Base-by-base conservation (phyloP, 768 basidiomycete genomes). In the Artomyces pyxidatus region DNA sequence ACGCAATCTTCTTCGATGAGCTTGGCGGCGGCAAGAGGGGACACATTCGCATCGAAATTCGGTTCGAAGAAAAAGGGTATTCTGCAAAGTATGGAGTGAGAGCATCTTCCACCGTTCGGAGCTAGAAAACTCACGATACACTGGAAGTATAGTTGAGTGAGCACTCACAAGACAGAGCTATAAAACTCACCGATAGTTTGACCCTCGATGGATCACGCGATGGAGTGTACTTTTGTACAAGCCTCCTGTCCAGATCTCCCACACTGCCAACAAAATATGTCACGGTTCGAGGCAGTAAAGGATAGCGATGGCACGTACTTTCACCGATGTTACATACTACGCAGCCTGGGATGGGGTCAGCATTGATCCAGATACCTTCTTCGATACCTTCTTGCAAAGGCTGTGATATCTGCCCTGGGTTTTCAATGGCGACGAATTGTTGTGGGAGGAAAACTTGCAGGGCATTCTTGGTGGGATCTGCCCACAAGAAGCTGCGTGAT, bases 41-140 rank as follows among this genome's bases (percentile, higher is more conserved):
- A 65, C 41, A 96, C 68, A 2, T 69, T 49, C 0, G 91, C 86
- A 51, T 81, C 70, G 58, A 89, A 91, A 49, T 88, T 89, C 0
- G 93, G 92, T 63, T 95, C 93, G 54, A 88, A 95, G 73, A 96
- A 96, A 68, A 95, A 95, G 0, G 93, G 93, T 17, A 94, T 75
- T 8, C 88, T 90, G 49, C 6, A 40, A 22, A 37, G 26, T 16
- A 16, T 45, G 3, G 7, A 12, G 38, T 21, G 35, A 35, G 11
- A 38, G 54, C n/a, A 59, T 29, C 27, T 45, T 14, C 21, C 9
- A 42, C 12, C 9, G 38, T 6, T 17, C 28, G 9, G 25, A 28
- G 22, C 27, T 19, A 35, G 42, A 17, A 6, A 30, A 54, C 87
- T 56, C 65, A 89, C 81, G 88, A 91, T 35, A 93, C 77, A 8